A percentile compares a stretch with the other conserved stretches of the same genome.
Conservation (phyloP, 1,139 yeast species). For the Blastobotrys petasosporus region DNA sequence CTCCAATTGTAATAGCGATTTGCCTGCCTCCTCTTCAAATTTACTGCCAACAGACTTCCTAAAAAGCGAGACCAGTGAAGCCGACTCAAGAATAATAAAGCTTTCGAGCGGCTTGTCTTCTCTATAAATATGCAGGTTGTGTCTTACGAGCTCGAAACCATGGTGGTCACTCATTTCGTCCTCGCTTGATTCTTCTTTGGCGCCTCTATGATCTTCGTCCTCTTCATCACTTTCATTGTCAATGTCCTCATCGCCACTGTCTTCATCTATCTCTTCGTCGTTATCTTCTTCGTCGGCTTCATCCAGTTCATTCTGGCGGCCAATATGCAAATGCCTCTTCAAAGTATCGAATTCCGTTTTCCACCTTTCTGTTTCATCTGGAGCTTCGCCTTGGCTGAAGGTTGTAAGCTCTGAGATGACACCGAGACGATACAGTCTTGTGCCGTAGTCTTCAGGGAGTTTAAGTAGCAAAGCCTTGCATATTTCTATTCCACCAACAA, state of each 20-base stretch:
- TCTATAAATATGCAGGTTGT: conserved; percentile 7
- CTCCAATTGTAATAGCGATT: conserved; percentile 18
- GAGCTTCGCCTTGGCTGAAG: conserved; percentile 2
- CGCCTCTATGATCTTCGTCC: conserved; percentile 11
- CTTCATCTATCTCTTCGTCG: conserved; percentile 21
- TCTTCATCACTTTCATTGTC: conserved; percentile 19
- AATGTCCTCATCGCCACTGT: conserved; percentile 17
- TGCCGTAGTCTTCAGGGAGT: conserved; percentile 42
- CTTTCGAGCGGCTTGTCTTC: conserved; percentile 27
- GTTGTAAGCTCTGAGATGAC: conserved; percentile 47
- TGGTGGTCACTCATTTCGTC: conserved; percentile 24
- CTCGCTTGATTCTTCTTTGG: conserved; percentile 18
- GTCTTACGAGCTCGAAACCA: neutral
- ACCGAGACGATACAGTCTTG: conserved; percentile 66
- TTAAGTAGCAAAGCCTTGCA: conserved; percentile 43
- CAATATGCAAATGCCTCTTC: too few species aligned
- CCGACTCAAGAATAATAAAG: conserved; percentile 8
- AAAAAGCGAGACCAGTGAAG: neutral
- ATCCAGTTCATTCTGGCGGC: conserved; percentile 3
- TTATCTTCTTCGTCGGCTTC: conserved; percentile 21
- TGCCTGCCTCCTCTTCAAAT: conserved; percentile 27
- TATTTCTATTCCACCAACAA: conserved; percentile 51
- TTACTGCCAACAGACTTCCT: conserved; percentile 23
- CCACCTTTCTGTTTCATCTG: too few species aligned
- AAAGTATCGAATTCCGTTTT: too few species aligned